Evolutionary conservation across 164 flowering plant genomes (phyloP), one percentile per base, ranked within the genome.

Genomic region (Taxillus chinensis): DNA sequence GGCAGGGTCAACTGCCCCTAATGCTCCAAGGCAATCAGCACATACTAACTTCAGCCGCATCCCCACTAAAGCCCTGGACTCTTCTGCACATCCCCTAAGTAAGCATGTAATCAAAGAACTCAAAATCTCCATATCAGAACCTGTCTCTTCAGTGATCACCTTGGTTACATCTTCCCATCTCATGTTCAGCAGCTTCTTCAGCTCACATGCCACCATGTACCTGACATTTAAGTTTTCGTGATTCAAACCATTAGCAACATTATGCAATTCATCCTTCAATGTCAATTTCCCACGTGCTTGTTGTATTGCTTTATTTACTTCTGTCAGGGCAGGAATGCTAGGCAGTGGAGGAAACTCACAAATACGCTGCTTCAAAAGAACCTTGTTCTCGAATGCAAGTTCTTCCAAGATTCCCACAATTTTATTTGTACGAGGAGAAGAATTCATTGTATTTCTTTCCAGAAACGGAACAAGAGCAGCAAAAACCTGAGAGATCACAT

Each of bases 1-100:
- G 48, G 99, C 95, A 66, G 99, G 99, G 69, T 95, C 99, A 69
- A 95, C 88, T 14, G 99, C 96, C 66, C 99, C 97, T 41, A 95
- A 78, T 13, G 92, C 86, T 67, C 99, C 97, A 70, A 95, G 84
- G 74, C 99, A 95, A 80, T 95, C 96, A 40, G 97, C 99, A 83
- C 93, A 95, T 17, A 83, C 85, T 74, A 95, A 69, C 75, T 91
- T 95, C 68, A 95, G 68, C 63, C 88, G 75, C 79, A 87, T 96
- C 40, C 99, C 99, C 58, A 95, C 90, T 17, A 62, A 54, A 64
- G 89, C 87, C 66, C 97, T 81, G 62, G 97, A 91, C 80, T 95
- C 93, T 73, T 95, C 99, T 5, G 99, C 88, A 77, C 99, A 95
- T 61, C 99, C 97, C 73, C 85, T 74, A 17, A 95, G 87, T 57